Evolutionary conservation across 495 filamentous ascomycete genomes (phyloP).

Genomic region (Neurospora tetrasperma): DNA sequence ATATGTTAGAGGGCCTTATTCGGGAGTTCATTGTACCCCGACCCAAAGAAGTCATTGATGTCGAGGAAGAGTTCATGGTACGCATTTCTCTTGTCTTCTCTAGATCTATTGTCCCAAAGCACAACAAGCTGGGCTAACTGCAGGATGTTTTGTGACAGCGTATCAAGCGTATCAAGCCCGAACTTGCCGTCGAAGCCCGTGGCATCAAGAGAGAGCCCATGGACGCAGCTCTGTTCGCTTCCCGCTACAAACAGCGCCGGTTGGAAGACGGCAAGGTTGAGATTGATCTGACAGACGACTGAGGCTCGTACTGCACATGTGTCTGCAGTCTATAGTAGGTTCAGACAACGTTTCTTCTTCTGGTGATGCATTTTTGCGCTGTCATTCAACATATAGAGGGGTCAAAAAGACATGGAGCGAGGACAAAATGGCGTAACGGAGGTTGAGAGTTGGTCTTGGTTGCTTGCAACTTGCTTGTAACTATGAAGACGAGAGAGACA

Average conservation of each 20-base stretch:
- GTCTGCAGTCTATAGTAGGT: background rate
- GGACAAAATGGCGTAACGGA: background rate
- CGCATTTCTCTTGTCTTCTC: fast-evolving
- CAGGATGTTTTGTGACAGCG: background rate
- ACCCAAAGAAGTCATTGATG: background rate
- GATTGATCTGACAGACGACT: constrained; percentile 6
- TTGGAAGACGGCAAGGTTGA: background rate
- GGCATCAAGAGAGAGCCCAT: background rate
- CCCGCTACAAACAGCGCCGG: constrained; percentile 5
- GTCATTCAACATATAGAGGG: background rate
- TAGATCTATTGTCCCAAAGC: background rate
- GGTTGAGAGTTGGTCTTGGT: background rate
- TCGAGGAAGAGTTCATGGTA: background rate
- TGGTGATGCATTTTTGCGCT: background rate
- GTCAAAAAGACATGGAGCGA: background rate
- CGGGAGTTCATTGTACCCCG: constrained; percentile 1
- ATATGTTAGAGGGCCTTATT: constrained; percentile 2
- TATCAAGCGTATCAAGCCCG: background rate
- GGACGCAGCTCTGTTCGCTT: background rate
- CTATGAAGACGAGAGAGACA: background rate
- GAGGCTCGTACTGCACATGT: background rate
- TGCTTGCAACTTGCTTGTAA: background rate
- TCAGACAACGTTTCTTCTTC: background rate
- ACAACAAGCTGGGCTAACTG: background rate
- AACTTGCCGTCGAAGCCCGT: background rate